These are phyloP conservation scores for Fraxinus greggii DNA, from an alignment of 305 asterid species.

Conservation along the genomic window DNA sequence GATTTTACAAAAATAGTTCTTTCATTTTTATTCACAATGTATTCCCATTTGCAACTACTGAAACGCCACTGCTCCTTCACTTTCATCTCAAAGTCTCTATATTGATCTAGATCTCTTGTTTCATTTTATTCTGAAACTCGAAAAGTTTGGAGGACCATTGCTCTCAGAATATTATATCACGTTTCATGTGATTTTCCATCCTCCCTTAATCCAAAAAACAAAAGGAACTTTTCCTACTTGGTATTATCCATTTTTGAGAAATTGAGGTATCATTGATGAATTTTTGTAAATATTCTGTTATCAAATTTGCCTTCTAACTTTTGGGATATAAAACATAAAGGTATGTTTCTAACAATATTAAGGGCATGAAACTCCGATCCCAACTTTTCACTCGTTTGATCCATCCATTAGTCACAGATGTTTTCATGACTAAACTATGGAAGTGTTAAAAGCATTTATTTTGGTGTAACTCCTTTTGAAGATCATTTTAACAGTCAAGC, in stretches of 20 bases:
- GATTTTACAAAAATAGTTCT: not conserved
- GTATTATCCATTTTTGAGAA: not conserved
- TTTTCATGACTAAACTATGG: slow-evolving; percentile 18
- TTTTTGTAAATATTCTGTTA: not conserved
- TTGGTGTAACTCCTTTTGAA: not conserved
- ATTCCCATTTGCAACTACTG: not conserved
- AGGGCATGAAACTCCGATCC: not conserved
- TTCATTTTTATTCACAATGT: not conserved
- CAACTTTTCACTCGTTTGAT: not conserved
- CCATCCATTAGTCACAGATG: not conserved
- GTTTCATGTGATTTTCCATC: not conserved
- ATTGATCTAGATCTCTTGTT: slow-evolving; percentile 11
- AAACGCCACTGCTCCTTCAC: slow-evolving; percentile 6
- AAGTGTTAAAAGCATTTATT: slow-evolving; percentile 8
- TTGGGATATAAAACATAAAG: not conserved
- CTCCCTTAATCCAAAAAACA: not conserved
- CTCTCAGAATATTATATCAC: not conserved
- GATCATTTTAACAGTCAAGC: not conserved
- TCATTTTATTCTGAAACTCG: not conserved
- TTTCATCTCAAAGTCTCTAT: not conserved
- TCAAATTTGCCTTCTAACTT: not conserved
- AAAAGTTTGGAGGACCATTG: slow-evolving; percentile 1
- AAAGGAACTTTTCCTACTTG: not conserved
- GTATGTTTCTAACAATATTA: not conserved
- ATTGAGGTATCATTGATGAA: not conserved